A percentile compares a stretch with the other conserved stretches of the same genome.
Conservation (phyloP, 2,329 filamentous ascomycete genomes). For the Pseudogymnoascus sp. region DNA sequence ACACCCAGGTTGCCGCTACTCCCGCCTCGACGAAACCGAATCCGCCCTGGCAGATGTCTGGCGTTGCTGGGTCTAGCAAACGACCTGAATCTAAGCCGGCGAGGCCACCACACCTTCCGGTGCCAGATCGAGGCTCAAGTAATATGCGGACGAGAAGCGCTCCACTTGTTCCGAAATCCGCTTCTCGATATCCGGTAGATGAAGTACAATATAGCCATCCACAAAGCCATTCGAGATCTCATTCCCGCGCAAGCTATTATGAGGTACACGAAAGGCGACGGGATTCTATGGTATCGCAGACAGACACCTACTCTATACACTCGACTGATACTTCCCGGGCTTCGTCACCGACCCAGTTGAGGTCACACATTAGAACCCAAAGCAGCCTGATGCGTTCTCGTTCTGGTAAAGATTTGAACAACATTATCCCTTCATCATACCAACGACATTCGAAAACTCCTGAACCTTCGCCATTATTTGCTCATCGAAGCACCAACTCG, state of each 20-base stretch:
- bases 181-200: conserved; percentile 27
- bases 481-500: conserved; percentile 26
- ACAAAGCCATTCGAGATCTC: conserved; percentile 27
- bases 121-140: conserved; percentile 30
- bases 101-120: conserved; percentile 22
- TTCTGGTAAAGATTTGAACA: conserved; percentile 30
- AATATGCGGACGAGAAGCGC: conserved; percentile 29
- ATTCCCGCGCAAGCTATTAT: conserved; percentile 43
- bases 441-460: conserved; percentile 11
- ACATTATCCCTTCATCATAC: conserved; percentile 10
- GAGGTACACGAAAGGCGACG: conserved; percentile 44
- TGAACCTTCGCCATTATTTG: conserved; percentile 17
- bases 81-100: conserved; percentile 20
- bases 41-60: conserved; percentile 11
- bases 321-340: conserved; percentile 38
- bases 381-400: conserved; percentile 28
- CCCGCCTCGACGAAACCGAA: conserved; percentile 16
- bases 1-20: conserved; percentile 26
- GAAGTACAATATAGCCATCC: conserved; percentile 30
- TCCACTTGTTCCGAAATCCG: conserved; percentile 20
- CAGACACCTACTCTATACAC: conserved; percentile 48
- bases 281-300: conserved; percentile 49
- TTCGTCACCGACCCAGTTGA: conserved; percentile 36
- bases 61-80: background rate
- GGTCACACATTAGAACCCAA: conserved; percentile 26